A percentile compares a stretch with the other conserved stretches of the same genome.
phyloP scores from a whole-genome alignment of 2,329 filamentous ascomycete genomes.

The Triangularia setosa region DNA sequence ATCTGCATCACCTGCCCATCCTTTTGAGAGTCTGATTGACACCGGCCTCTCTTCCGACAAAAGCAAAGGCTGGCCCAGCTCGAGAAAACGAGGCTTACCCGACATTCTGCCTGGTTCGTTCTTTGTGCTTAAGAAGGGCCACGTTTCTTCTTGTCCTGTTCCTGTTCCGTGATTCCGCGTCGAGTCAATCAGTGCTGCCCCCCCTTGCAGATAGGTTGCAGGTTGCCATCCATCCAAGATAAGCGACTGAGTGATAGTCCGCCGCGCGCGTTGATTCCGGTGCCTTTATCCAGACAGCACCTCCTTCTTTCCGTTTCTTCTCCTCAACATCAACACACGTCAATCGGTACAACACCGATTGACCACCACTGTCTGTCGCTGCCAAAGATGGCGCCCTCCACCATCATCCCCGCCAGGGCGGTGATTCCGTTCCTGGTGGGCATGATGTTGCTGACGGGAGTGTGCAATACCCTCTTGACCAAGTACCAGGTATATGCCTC shows the following conservation, averaged over 20 bases:
- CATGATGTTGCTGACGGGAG: slow-evolving; percentile 95
- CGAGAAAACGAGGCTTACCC: neutral
- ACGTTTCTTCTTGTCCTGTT: neutral
- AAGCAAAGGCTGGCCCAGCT: neutral
- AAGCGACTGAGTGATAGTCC: neutral
- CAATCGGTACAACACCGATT: neutral
- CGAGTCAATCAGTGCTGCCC: neutral
- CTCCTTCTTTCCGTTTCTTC: neutral
- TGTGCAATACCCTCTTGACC: slow-evolving; percentile 94
- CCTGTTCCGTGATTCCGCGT: neutral
- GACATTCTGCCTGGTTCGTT: neutral
- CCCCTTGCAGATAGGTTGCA: neutral
- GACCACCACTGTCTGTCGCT: neutral
- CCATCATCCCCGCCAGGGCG: slow-evolving; percentile 64
- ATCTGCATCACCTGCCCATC: neutral
- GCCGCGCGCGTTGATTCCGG: neutral
- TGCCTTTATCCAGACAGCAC: slow-evolving; percentile 13
- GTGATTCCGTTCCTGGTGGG: slow-evolving; percentile 80
- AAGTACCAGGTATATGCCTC: slow-evolving; percentile 78
- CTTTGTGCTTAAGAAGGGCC: neutral
- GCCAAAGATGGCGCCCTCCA: slow-evolving; percentile 19
- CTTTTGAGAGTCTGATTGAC: neutral
- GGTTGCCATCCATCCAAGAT: slow-evolving; percentile 3
- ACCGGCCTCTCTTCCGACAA: neutral
- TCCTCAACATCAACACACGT: neutral